Evolutionary conservation across 2,329 filamentous ascomycete genomes (phyloP), one percentile per base, ranked within the genome.

Genomic region (Cladorrhinum sp.): DNA sequence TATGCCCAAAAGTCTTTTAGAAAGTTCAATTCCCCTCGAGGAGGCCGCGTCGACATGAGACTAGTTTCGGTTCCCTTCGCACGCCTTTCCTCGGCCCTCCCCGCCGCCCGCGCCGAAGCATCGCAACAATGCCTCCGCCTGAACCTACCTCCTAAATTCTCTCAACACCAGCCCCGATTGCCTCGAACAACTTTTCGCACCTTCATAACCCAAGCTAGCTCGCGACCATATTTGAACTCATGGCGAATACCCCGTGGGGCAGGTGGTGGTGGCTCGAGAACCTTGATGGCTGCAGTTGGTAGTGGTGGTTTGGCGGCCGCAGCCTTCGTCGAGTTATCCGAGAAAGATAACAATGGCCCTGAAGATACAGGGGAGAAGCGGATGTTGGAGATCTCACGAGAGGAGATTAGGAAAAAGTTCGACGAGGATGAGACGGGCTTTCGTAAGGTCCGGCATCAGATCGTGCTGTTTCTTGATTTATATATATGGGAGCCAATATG

Each of bases 401-500:
- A 86, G 58, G 93, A 97, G 76, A 85, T 96, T 36, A 80, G 81
- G 59, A 91, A 90, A 68, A 81, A 82, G 36, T 82, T 93, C 1
- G 80, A 84, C 1, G 80, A 87, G 4, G 79, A 87, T 60, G 80
- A 88, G 27, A 78, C 78, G 41, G 85, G 87, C 0, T 72, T 91
- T 13, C 77, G 76, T 13, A 82, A 84, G 53, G 68, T 87, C 6
- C 76, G 82, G 52, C 84, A 87, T 64, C 80, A 79, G 12, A 69
- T 91, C 25, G 78, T 88, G 60, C 79, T 92, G 27, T 84, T 89
- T 59, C 65, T 95, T 38, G 91, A 96, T 68, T 63, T 83, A 1
- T 91, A 87, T 70, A 75, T 93, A n/a, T 84, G 84, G 81, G 95
- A 99, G 74, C 93, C 95, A 0, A 74, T 97, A 24, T 92, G 89